Base-by-base conservation (phyloP, 1,139 yeast genomes). In the Geotrichum phurueaensis region DNA sequence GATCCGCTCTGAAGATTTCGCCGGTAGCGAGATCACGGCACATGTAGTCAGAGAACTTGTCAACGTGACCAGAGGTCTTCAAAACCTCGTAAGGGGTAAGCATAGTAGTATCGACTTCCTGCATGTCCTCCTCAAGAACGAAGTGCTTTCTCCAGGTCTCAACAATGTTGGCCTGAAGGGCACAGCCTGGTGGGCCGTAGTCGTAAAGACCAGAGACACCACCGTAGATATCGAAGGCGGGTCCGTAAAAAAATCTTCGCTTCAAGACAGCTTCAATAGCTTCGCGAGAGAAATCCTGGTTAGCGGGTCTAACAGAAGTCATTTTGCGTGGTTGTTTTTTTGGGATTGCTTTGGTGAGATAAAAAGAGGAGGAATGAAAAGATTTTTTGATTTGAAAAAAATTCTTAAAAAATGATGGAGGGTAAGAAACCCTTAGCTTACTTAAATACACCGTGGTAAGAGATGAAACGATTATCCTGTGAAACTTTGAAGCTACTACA, bases 131-230 rank as follows among this genome's bases (percentile, higher is more conserved):
- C 76, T 95, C 98, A 67, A 95, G 81, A 65, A 95, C 86, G 74
- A 95, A 95, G 77, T 95, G 99, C 76, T 92, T 94, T 80, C 98
- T 87, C 99, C 99, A 95, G 56, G 85, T 83, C 72, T 95, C 99
- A 65, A 95, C 79, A 66, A 95, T 83, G 75, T 94, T 94, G 70
- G 97, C 96, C 79, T 94, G 98, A 76, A 95, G 84, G 15, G 99
- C 96, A 79, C 98, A 92, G 64, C 99, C 99, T 75, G 99, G 97
- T 65, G 99, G 99, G 78, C 99, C 99, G 73, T 91, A 95, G 75
- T 95, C 99, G 75, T 90, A 95, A 63, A 95, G 81, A 67, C 99
- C 99, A 59, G 97, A 89, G 57, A 95, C 98, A 75, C 99, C 99
- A 67, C 99, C 99, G 74, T 95, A 95, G 66, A 94, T 85, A 73